A percentile compares a stretch with the other conserved stretches of the same genome.
Conservation (phyloP, 2,329 filamentous ascomycete genomes). For the Pseudogymnoascus sp. region DNA sequence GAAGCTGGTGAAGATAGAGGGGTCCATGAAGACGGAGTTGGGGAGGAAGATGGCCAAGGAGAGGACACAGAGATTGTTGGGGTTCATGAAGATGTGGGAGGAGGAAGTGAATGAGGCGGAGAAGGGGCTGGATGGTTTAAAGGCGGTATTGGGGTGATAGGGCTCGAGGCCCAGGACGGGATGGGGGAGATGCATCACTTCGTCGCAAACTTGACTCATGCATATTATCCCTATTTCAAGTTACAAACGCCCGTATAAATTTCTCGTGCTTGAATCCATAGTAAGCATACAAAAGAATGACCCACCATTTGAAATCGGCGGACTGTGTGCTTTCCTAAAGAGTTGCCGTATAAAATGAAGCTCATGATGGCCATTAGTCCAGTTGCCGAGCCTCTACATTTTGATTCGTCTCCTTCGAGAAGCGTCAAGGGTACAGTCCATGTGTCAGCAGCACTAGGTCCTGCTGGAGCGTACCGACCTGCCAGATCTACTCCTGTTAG, state of each 20-base stretch:
- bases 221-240: background rate
- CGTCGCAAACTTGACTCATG: background rate
- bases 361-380: background rate
- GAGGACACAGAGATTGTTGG: slow-evolving; percentile 43
- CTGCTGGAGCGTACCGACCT: background rate
- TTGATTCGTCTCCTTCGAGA: background rate
- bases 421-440: background rate
- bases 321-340: background rate
- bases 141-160: background rate
- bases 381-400: background rate
- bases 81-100: slow-evolving; percentile 51
- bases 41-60: slow-evolving; percentile 45
- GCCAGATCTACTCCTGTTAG: background rate
- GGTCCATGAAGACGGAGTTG: slow-evolving; percentile 55
- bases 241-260: background rate
- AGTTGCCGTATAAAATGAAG: background rate
- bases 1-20: slow-evolving; percentile 58
- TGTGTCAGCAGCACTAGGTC: background rate
- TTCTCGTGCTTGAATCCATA: background rate
- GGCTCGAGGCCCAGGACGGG: background rate
- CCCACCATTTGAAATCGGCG: background rate
- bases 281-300: background rate
- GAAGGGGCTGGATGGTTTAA: slow-evolving; percentile 14
- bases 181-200: background rate
- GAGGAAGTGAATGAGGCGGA: slow-evolving; percentile 37